Conservation (phyloP, 2,329 filamentous ascomycete genomes). For the Ophiocordyceps camponoti-leonardi region DNA sequence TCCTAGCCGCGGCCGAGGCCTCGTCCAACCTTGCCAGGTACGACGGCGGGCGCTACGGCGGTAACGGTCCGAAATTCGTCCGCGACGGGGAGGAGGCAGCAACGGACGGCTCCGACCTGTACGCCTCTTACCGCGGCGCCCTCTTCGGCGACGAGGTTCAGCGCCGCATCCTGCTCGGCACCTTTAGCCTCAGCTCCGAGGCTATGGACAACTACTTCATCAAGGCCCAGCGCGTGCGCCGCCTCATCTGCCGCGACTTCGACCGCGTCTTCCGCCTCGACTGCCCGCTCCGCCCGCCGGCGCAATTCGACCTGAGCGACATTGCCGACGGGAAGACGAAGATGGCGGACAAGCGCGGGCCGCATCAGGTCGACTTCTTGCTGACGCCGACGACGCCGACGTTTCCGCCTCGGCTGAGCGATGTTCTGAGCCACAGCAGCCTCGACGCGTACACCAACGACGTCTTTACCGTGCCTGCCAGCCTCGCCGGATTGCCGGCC, state of each 20-base stretch:
- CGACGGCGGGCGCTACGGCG: conserved; percentile 85
- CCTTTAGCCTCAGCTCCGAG: conserved; percentile 76
- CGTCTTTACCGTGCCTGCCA: conserved; percentile 89
- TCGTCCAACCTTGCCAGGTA: conserved; percentile 94
- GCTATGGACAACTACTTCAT: conserved; percentile 96
- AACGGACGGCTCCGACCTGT: conserved; percentile 47
- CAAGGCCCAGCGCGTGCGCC: conserved; percentile 74
- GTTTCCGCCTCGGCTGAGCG: conserved; percentile 45
- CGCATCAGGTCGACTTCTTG: conserved; percentile 62
- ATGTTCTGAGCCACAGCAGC: conserved; percentile 34
- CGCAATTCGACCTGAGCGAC: conserved; percentile 41
- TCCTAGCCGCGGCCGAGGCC: conserved; percentile 87
- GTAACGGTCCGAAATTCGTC: conserved; percentile 21
- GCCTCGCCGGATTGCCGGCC: conserved; percentile 76
- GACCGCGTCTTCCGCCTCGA: conserved; percentile 53
- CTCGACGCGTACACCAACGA: conserved; percentile 84
- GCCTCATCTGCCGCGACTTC: conserved; percentile 75
- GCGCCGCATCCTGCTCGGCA: conserved; percentile 72
- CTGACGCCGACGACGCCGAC: conserved; percentile 77
- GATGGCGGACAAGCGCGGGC: conserved; percentile 38
- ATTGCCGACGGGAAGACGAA: conserved; percentile 30
- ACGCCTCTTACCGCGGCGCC: conserved; percentile 54
- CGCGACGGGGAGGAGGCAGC: conserved; percentile 7
- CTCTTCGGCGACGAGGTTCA: conserved; percentile 76
- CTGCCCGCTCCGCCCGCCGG: conserved; percentile 47